Conservation (phyloP, 768 basidiomycete genomes). For the Hygrophorus pudorinus region DNA sequence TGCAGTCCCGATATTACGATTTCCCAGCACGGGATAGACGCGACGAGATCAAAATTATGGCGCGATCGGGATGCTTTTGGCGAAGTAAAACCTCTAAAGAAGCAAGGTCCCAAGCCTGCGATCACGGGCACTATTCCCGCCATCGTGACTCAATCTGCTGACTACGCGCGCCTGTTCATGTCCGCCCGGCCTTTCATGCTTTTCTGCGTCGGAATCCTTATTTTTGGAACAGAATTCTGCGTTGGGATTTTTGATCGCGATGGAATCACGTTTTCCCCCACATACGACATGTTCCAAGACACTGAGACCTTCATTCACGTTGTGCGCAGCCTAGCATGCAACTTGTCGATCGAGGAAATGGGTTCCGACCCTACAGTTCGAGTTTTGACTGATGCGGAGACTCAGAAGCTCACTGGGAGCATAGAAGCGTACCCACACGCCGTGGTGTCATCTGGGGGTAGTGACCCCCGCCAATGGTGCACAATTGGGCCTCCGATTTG, state of each 20-base stretch:
- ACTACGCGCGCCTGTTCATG: slow-evolving; percentile 20
- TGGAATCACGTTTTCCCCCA: slow-evolving; percentile 17
- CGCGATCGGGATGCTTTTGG: slow-evolving; percentile 8
- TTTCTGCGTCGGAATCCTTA: slow-evolving; percentile 19
- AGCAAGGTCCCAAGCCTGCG: slow-evolving; percentile 10
- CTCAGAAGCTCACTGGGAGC: background rate
- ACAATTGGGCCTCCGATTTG: slow-evolving; percentile 14
- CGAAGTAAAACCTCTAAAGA: slow-evolving; percentile 8
- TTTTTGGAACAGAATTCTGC: slow-evolving; percentile 19
- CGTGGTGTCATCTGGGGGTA: slow-evolving; percentile 4
- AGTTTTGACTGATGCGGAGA: background rate
- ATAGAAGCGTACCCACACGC: background rate
- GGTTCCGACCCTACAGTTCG: slow-evolving; percentile 12
- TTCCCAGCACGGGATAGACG: background rate
- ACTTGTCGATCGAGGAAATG: slow-evolving; percentile 11
- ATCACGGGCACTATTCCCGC: slow-evolving; percentile 1
- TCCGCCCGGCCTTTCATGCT: slow-evolving; percentile 20
- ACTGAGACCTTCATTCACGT: slow-evolving; percentile 16
- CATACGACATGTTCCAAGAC: slow-evolving; percentile 15
- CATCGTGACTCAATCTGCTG: slow-evolving; percentile 13
- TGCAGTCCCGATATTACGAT: slow-evolving; percentile 9
- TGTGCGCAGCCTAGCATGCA: slow-evolving; percentile 13
- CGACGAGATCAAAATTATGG: slow-evolving; percentile 3
- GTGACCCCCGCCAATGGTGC: slow-evolving; percentile 8
- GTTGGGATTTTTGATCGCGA: slow-evolving; percentile 22